A percentile compares a stretch with the other conserved stretches of the same genome.
phyloP scores from a whole-genome alignment of 208 protist species.

The Entamoeba histolytica region DNA sequence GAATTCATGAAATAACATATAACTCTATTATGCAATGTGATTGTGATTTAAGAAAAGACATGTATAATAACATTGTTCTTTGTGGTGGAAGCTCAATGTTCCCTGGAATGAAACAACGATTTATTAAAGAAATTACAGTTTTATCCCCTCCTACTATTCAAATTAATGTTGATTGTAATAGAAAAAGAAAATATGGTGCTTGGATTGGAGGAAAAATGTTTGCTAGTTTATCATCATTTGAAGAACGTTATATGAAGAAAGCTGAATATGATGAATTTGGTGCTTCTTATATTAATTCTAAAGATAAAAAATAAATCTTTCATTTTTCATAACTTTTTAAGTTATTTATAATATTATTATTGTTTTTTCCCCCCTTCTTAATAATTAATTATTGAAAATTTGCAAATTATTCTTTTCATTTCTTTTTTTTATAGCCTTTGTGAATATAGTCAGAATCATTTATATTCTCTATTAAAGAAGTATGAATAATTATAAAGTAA shows the following conservation, averaged over 20 bases:
- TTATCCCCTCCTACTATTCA: neutral
- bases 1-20: slow-evolving; percentile 10
- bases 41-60: slow-evolving; percentile 66
- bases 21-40: slow-evolving; percentile 37
- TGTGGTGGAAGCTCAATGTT: slow-evolving; percentile 82
- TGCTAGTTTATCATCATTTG: neutral
- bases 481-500: no score
- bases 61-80: slow-evolving; percentile 76
- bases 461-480: no score
- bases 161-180: neutral
- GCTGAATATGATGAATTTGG: neutral
- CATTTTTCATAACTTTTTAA: no score
- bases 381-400: no score
- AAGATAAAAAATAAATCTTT: no score
- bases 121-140: slow-evolving; percentile 25
- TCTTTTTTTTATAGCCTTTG: no score
- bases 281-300: neutral
- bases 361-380: no score
- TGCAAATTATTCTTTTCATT: no score
- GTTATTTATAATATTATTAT: no score
- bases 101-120: slow-evolving; percentile 17
- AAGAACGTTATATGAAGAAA: neutral
- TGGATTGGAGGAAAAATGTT: neutral
- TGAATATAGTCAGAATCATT: no score
- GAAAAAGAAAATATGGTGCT: neutral